Evolutionary conservation across 164 flowering plant species (phyloP), one percentile per base, ranked within the genome.

Genomic region (Platanus orientalis): DNA sequence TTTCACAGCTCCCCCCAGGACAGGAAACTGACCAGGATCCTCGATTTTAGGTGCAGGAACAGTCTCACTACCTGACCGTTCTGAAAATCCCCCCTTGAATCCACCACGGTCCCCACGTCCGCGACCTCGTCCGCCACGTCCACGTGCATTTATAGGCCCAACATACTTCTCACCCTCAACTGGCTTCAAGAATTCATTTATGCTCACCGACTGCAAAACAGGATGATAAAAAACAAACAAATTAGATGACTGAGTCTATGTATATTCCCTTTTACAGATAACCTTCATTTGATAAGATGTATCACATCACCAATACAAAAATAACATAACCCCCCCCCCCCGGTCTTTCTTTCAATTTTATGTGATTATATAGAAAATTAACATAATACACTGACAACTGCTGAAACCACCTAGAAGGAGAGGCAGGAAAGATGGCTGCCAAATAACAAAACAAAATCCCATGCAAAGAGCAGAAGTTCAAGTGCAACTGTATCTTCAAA

Each of bases 141-240:
- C 62, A 6, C 68, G 54, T n/a, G 13, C 57, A 45, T 24, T 4
- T 4, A 28, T 11, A 48, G 27, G 19, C 27, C 49, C 54, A 1
- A 0, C 24, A 19, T 54, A 52, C 42, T 36, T 69, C 36, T 44
- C 69, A 40, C 63, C 71, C 5, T 66, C 70, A 17, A 58, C 68
- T 5, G 73, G 71, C 65, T 74, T 74, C 71, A 70, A 63, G 48
- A 74, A 74, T 29, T 70, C 74, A 36, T 49, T 64, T 42, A 74
- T 67, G 66, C 48, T 61, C 45, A 74, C 49, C 1, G 60, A 59
- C 77, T 73, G 77, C 56, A 48, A 17, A 14, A n/a, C 30, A n/a
- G n/a, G n/a, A n/a, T n/a, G n/a, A n/a, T n/a, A n/a, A n/a, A 30
- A 57, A 51, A 34, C 17, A 27, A 63, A 39, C n/a, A 7, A 21